Evolutionary conservation across 176 grass and related monocot genomes (phyloP).

Genomic region (Saccharum spontaneum): DNA sequence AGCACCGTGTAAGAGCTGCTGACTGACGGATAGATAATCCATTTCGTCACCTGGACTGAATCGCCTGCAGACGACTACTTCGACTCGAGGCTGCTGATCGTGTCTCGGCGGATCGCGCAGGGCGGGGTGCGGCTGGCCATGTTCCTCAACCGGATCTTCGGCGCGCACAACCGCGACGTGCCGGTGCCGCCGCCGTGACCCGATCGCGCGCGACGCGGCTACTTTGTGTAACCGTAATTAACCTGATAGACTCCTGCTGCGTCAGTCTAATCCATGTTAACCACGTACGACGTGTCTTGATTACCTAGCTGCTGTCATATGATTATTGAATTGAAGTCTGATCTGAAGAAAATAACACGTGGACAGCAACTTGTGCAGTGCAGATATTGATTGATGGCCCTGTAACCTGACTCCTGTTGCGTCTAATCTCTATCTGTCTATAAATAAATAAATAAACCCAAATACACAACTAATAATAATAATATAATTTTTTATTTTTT

Average conservation of each 20-base stretch:
- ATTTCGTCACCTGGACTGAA: background rate
- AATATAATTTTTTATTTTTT: too few relatives aligned
- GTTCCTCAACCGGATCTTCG: constrained; percentile 77
- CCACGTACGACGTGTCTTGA: background rate
- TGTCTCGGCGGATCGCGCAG: constrained; percentile 70
- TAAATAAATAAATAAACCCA: too few relatives aligned
- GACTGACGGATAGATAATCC: background rate
- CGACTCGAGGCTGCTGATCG: constrained; percentile 61
- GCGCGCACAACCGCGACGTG: constrained; percentile 37
- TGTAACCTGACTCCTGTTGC: too few relatives aligned
- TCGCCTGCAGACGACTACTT: constrained; percentile 67
- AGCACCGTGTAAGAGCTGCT: background rate
- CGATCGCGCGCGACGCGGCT: background rate
- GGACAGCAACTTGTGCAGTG: too few relatives aligned
- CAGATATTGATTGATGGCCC: too few relatives aligned
- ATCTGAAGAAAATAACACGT: too few relatives aligned
- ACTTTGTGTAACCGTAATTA: background rate
- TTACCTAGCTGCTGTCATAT: background rate
- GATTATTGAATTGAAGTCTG: background rate
- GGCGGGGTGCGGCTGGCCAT: constrained; percentile 83
- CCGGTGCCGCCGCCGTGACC: background rate
- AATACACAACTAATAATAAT: too few relatives aligned
- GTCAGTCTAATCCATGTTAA: background rate
- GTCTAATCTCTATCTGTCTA: too few relatives aligned
- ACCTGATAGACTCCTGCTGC: background rate